Percentiles rank a stretch among this genome's conserved stretches.
Conservation (phyloP, 2,329 filamentous ascomycete genomes). For the Stemphylium vesicarium region DNA sequence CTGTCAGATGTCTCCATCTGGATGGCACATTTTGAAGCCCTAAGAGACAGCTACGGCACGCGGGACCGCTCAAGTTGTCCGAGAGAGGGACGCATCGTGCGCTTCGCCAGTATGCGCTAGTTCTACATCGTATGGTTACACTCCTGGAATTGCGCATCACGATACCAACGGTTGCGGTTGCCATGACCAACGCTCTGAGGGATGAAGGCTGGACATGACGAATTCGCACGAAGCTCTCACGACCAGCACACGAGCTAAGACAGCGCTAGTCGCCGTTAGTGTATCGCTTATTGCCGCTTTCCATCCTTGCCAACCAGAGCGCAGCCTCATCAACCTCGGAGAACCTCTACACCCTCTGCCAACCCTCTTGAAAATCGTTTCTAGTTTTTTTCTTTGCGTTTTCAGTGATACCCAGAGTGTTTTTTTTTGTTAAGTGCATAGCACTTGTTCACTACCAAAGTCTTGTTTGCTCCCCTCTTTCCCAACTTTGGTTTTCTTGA, state of each 20-base stretch:
- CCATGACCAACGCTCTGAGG: background rate
- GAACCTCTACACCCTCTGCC: slow-evolving; percentile 13
- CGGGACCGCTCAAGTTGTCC: slow-evolving; percentile 1
- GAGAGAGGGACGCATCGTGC: background rate
- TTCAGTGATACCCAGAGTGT: slow-evolving; percentile 30
- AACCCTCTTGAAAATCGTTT: background rate
- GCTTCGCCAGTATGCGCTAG: background rate
- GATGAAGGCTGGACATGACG: slow-evolving; percentile 3
- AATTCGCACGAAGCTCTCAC: slow-evolving; percentile 27
- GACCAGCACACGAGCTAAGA: slow-evolving; percentile 23
- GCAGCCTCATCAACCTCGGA: slow-evolving; percentile 16
- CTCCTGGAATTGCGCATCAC: background rate
- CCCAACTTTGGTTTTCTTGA: slow-evolving; percentile 1
- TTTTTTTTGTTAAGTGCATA: slow-evolving; percentile 4
- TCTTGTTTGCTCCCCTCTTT: slow-evolving; percentile 4
- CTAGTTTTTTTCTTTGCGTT: slow-evolving; percentile 12
- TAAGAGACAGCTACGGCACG: slow-evolving; percentile 9
- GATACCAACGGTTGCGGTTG: background rate
- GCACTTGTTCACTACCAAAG: background rate
- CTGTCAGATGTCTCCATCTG: background rate
- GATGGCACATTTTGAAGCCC: background rate
- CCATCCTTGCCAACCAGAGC: slow-evolving; percentile 15
- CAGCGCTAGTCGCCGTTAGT: slow-evolving; percentile 17
- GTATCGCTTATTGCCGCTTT: slow-evolving; percentile 16
- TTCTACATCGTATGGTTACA: background rate